Percentiles rank a stretch among this genome's conserved stretches.
These are phyloP conservation scores for Penicillium atrosanguineum DNA, from an alignment of 495 filamentous ascomycete species.

Conservation along the genomic window DNA sequence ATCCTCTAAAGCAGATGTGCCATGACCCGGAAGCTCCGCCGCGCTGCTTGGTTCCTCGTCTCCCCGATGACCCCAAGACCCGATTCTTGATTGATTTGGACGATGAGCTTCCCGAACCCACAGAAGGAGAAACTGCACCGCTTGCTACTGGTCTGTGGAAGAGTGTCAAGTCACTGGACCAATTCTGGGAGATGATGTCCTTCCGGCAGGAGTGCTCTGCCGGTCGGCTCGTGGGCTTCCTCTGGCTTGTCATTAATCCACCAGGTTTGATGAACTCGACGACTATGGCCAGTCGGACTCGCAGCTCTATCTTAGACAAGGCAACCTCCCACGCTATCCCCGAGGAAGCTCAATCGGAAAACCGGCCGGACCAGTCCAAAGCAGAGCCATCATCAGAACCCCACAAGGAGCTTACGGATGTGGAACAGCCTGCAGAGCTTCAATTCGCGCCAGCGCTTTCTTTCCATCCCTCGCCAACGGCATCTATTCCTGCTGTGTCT, in stretches of 20 bases:
- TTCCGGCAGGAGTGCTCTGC: conserved; percentile 94
- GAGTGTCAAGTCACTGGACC: conserved; percentile 74
- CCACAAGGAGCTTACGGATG: background rate
- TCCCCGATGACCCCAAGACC: conserved; percentile 95
- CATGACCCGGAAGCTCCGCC: conserved; percentile 61
- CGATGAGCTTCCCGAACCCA: conserved; percentile 59
- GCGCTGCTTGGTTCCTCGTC: conserved; percentile 81
- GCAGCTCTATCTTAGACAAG: conserved; percentile 5
- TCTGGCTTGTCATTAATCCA: conserved; percentile 83
- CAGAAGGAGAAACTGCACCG: conserved; percentile 30
- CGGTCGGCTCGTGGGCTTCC: conserved; percentile 85
- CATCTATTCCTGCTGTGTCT: conserved; percentile 29
- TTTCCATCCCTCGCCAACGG: conserved; percentile 30
- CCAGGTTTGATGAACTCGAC: conserved; percentile 38
- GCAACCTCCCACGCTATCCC: conserved; percentile 3
- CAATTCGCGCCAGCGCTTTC: conserved; percentile 42
- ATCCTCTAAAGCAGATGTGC: conserved; percentile 64
- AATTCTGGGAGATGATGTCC: conserved; percentile 99
- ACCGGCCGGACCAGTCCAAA: background rate
- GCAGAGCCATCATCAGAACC: background rate
- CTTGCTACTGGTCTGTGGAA: conserved; percentile 66
- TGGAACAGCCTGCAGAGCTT: conserved; percentile 3
- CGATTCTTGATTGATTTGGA: conserved; percentile 88
- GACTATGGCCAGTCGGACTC: conserved; percentile 34
- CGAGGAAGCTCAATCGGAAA: background rate